Evolutionary conservation across 116 monocot genomes (phyloP).

Genomic region (Papilionanthe hybrid): DNA sequence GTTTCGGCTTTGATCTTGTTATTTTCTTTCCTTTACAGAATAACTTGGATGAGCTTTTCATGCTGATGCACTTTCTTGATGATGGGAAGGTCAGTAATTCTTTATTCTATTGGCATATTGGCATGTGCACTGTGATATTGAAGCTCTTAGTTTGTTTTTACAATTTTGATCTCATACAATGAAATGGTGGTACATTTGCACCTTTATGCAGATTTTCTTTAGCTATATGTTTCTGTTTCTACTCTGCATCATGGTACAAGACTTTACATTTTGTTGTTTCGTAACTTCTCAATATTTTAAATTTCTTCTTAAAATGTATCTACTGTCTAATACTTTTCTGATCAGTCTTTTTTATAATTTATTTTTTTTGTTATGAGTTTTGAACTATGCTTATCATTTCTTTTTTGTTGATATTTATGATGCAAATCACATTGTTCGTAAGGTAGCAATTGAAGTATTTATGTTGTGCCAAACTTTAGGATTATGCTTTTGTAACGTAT

Average conservation of each 20-base stretch:
- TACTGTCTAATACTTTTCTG: neutral
- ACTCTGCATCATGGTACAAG: too few relatives aligned
- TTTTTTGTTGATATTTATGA: neutral
- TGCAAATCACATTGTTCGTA: neutral
- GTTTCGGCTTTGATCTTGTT: neutral
- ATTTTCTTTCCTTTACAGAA: conserved; percentile 56
- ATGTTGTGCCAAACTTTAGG: neutral
- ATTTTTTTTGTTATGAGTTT: neutral
- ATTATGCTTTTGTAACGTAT: neutral
- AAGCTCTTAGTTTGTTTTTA: neutral
- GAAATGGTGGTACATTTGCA: neutral
- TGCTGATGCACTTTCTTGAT: conserved; percentile 99
- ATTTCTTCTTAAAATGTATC: neutral
- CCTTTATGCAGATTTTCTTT: neutral
- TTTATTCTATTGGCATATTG: neutral
- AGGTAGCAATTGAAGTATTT: neutral
- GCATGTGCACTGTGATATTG: neutral
- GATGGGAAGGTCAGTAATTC: conserved; percentile 72
- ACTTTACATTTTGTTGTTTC: neutral
- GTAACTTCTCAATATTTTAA: neutral
- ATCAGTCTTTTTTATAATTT: neutral
- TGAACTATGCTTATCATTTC: neutral
- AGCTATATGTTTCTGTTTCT: too few relatives aligned
- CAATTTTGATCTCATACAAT: neutral
- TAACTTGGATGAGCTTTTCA: conserved; percentile 96